A percentile compares a stretch with the other conserved stretches of the same genome.
phyloP scores from a whole-genome alignment of 768 basidiomycete genomes.

The Boletus rubroflammeus region DNA sequence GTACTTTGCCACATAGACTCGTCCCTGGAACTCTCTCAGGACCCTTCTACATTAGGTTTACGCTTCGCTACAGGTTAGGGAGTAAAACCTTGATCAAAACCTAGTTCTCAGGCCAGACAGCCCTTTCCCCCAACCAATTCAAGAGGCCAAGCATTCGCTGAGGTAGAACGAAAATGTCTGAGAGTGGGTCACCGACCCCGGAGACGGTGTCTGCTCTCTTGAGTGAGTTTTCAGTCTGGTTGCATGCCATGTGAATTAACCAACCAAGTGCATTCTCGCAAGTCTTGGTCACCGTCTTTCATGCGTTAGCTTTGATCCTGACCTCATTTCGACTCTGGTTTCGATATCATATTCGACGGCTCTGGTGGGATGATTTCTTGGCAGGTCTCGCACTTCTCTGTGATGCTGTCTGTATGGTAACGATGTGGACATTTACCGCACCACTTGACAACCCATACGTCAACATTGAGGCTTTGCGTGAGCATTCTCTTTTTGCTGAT shows the following conservation, averaged over 20 bases:
- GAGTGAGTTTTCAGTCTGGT: constrained; percentile 9
- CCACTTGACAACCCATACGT: constrained; percentile 26
- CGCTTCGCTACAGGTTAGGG: neutral
- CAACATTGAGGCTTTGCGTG: constrained; percentile 10
- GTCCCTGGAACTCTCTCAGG: constrained; percentile 2
- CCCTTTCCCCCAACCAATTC: neutral
- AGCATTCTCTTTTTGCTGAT: neutral
- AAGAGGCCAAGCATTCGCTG: neutral
- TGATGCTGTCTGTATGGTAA: constrained; percentile 8
- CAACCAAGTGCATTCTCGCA: neutral
- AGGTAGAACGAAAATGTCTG: constrained; percentile 2
- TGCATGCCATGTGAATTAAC: neutral
- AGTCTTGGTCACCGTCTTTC: constrained; percentile 22
- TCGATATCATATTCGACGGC: constrained; percentile 16
- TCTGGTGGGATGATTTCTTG: constrained; percentile 32
- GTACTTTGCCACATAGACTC: neutral
- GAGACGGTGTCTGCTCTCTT: constrained; percentile 14
- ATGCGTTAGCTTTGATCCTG: constrained; percentile 14
- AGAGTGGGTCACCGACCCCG: constrained; percentile 2
- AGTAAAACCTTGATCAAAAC: neutral
- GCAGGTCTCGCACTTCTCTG: constrained; percentile 17
- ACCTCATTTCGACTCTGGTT: constrained; percentile 30
- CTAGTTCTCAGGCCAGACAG: neutral
- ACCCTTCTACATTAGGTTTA: neutral
- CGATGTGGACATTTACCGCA: constrained; percentile 14